Evolutionary conservation across 257 asterid species (phyloP), one percentile per base, ranked within the genome.

Genomic region (Solanum chiquidenum): DNA sequence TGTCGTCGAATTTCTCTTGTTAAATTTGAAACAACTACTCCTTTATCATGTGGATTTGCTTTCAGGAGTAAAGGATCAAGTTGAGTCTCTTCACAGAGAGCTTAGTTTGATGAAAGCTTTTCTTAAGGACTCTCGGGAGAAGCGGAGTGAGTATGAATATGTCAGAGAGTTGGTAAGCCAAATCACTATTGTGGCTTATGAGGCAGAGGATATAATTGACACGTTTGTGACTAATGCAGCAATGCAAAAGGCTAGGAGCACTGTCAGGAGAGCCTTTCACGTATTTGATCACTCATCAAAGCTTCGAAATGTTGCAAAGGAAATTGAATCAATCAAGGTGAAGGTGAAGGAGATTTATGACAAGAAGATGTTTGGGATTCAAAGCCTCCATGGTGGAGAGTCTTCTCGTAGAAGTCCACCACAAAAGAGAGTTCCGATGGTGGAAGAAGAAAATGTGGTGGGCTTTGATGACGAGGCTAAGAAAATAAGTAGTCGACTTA

Each of bases 351-450:
- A 89, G 85, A 90, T 91, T 37, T 91, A 91, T 38, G 94, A 86
- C 75, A 91, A 91, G 21, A 92, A 90, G 89, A 86, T 91, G 92
- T 90, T 89, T 87, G 94, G 92, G n/a, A 92, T 92, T 80, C 92
- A 90, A 84, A 91, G 44, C 88, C 52, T 90, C 10, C 83, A 91
- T 18, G 77, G 60, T 23, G 86, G 87, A 71, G 91, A 88, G 69
- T 89, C 92, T 13, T 84, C 87, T 18, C 83, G 86, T 12, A 88
- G 13, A 84, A 55, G 38, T 52, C 34, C 38, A 23, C 85, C 88
- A 8, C 88, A 52, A 49, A 90, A 86, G 62, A 88, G 90, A 76
- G 88, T 69, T 16, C 91, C 92, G 31, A 18, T 80, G 16, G 90
- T 90, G 87, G 92, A 90, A 89, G 91, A 88, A 73, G 90, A 71